Percentiles rank a stretch among this genome's conserved stretches.
Conservation (phyloP, 2,329 filamentous ascomycete species). For the Mollisia scopiformis region DNA sequence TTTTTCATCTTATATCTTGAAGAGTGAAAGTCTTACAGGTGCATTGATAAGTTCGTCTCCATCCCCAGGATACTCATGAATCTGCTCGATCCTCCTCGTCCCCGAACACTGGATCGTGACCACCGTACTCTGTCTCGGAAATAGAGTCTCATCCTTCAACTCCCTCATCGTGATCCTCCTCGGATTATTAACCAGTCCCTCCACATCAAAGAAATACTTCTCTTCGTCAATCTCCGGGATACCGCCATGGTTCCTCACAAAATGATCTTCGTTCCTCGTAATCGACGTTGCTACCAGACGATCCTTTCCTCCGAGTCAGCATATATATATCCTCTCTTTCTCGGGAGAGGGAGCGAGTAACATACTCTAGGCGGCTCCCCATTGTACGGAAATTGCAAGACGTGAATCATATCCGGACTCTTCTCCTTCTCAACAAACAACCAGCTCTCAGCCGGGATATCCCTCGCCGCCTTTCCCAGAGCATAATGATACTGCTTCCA, state of each 20-base stretch:
- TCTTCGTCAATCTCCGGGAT: conserved; percentile 67
- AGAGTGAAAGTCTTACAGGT: conserved; percentile 7
- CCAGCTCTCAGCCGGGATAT: conserved; percentile 62
- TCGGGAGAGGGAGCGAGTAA: neutral
- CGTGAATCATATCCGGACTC: conserved; percentile 60
- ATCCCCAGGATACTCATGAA: conserved; percentile 63
- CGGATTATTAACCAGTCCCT: conserved; percentile 63
- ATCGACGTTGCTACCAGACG: conserved; percentile 57
- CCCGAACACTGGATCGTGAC: conserved; percentile 70
- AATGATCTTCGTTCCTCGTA: conserved; percentile 63
- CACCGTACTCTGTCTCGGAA: conserved; percentile 59
- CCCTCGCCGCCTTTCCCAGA: conserved; percentile 46
- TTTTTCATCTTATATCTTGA: neutral
- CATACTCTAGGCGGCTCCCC: conserved; percentile 55
- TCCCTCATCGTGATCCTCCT: conserved; percentile 59
- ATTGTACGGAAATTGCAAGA: conserved; percentile 66
- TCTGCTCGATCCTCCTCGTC: conserved; percentile 71
- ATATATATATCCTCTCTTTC: neutral
- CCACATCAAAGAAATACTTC: conserved; percentile 55
- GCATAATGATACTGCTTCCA: conserved; percentile 59
- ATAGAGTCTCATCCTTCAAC: conserved; percentile 60
- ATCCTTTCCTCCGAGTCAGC: conserved; percentile 33
- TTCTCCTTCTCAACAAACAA: conserved; percentile 58
- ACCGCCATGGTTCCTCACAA: conserved; percentile 73
- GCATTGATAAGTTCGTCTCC: conserved; percentile 60